These are phyloP conservation scores for Neoboletus brunneissimus DNA, from an alignment of 768 basidiomycete genomes.

Conservation along the genomic window DNA sequence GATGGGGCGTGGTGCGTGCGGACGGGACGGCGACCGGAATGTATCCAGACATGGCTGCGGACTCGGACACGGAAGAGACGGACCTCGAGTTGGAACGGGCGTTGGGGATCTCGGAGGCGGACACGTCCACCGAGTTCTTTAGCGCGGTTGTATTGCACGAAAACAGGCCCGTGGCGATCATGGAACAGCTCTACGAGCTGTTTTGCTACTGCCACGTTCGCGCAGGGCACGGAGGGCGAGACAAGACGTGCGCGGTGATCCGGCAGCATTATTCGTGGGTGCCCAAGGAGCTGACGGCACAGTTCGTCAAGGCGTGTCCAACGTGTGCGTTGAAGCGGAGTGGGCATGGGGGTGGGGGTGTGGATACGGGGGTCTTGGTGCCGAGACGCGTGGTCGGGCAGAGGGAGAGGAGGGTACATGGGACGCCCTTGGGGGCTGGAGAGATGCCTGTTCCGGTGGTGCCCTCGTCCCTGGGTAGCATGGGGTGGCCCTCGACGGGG, in stretches of 20 bases:
- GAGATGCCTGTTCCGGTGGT: background rate
- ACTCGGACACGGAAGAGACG: constrained; percentile 3
- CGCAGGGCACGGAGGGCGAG: constrained; percentile 70
- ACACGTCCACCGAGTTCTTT: constrained; percentile 10
- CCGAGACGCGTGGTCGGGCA: background rate
- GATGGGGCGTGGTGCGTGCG: constrained; percentile 14
- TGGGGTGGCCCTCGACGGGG: constrained; percentile 22
- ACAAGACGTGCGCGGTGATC: constrained; percentile 69
- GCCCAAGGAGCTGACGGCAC: constrained; percentile 78
- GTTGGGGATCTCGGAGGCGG: constrained; percentile 16
- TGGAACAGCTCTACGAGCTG: constrained; percentile 76
- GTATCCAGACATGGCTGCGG: background rate
- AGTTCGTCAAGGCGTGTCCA: constrained; percentile 77
- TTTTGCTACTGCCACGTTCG: constrained; percentile 70
- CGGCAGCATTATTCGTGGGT: constrained; percentile 76
- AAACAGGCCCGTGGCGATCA: constrained; percentile 68
- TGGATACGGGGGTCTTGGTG: background rate
- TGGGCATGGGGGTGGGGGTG: constrained; percentile 30
- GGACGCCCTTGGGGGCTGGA: background rate
- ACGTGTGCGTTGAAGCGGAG: constrained; percentile 57
- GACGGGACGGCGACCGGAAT: background rate
- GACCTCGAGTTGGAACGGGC: constrained; percentile 17
- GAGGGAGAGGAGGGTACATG: background rate
- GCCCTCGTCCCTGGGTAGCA: background rate
- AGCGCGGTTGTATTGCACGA: constrained; percentile 64